Evolutionary conservation across 2,329 filamentous ascomycete species (phyloP).

Genomic region (Trichoderma guizhouense): DNA sequence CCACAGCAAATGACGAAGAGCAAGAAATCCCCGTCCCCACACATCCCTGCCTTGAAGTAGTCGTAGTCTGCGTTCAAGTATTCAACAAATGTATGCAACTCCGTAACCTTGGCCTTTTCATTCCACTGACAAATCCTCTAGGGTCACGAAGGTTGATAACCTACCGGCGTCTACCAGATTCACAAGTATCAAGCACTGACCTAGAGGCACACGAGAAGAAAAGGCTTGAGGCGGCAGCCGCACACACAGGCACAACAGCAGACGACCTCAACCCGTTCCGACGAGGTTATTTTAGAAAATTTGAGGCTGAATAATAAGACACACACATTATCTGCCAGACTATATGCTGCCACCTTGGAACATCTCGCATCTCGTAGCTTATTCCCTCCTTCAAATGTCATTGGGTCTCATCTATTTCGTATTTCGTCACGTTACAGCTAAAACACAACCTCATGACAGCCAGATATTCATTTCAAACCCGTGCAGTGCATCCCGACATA

Average conservation of each 20-base stretch:
- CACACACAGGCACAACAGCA: slow-evolving; percentile 46
- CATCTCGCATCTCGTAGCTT: neutral
- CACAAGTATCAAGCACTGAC: slow-evolving; percentile 46
- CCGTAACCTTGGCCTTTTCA: neutral
- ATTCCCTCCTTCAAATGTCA: neutral
- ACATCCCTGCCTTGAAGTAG: slow-evolving; percentile 70
- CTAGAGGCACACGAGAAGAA: slow-evolving; percentile 36
- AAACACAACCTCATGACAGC: neutral
- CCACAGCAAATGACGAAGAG: slow-evolving; percentile 76
- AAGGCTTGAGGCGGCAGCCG: slow-evolving; percentile 24
- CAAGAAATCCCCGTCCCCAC: slow-evolving; percentile 72
- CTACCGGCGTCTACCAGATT: slow-evolving; percentile 68
- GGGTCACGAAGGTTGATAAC: slow-evolving; percentile 88
- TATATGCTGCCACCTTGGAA: neutral
- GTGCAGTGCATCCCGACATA: slow-evolving; percentile 11
- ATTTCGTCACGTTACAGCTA: slow-evolving; percentile 5
- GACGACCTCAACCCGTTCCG: slow-evolving; percentile 61
- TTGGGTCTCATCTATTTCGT: slow-evolving; percentile 3
- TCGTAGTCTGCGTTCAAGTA: slow-evolving; percentile 74
- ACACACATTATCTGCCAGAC: neutral
- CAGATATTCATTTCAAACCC: slow-evolving; percentile 10
- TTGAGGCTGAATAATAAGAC: slow-evolving; percentile 35
- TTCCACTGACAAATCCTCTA: slow-evolving; percentile 33
- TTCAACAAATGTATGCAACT: slow-evolving; percentile 76
- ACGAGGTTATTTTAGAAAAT: slow-evolving; percentile 56